These are phyloP conservation scores for Cadophora sp. DNA, from an alignment of 2,329 filamentous ascomycete species.

Conservation along the genomic window DNA sequence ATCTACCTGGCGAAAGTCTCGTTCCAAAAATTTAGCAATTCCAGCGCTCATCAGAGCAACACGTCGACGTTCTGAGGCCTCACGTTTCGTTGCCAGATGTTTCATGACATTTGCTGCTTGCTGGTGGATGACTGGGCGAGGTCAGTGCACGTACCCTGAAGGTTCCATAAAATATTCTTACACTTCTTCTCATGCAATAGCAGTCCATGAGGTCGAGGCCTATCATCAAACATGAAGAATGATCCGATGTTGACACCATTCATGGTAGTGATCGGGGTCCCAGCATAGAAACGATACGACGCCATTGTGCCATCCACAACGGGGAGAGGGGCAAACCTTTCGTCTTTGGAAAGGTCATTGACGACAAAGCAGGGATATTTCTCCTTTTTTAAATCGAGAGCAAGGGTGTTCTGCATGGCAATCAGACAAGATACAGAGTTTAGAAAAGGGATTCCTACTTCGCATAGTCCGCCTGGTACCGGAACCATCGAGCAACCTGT, in stretches of 20 bases:
- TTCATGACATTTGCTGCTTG: constrained; percentile 39
- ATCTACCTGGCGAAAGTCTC: constrained; percentile 21
- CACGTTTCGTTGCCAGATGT: constrained; percentile 39
- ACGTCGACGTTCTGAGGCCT: constrained; percentile 38
- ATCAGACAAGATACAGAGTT: background rate
- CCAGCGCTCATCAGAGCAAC: constrained; percentile 38
- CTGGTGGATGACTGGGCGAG: constrained; percentile 32
- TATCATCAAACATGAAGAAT: constrained; percentile 43
- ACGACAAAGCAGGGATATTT: constrained; percentile 39
- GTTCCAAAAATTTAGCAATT: constrained; percentile 37
- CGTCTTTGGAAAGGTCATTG: constrained; percentile 35
- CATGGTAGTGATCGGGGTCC: constrained; percentile 39
- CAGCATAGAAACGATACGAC: constrained; percentile 39
- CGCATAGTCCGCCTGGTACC: constrained; percentile 41
- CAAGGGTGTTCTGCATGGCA: constrained; percentile 32
- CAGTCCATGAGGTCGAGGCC: constrained; percentile 57
- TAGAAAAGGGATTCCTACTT: constrained; percentile 30
- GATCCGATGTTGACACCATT: constrained; percentile 40
- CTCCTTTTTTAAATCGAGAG: constrained; percentile 28
- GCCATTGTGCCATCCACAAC: constrained; percentile 37
- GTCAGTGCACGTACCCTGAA: background rate
- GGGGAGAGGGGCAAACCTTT: constrained; percentile 34
- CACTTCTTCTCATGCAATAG: constrained; percentile 49
- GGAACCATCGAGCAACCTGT: constrained; percentile 24
- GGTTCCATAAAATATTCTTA: background rate